Base-by-base conservation (phyloP, 352 stramenopile genomes). In the Pythium phragmitis region DNA sequence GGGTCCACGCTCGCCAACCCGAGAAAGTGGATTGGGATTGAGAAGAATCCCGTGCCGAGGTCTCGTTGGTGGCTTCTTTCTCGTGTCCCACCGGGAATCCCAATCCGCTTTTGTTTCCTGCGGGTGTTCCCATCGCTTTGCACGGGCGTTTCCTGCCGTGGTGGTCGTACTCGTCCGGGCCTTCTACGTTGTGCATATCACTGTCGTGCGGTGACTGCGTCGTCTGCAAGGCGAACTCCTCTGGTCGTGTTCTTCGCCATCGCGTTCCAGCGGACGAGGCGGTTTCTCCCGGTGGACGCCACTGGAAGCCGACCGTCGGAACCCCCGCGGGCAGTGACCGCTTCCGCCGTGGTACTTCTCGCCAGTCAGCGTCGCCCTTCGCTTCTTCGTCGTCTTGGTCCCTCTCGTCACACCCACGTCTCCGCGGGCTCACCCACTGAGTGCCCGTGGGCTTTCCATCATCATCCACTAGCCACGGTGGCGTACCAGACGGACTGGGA, bases 91-190 rank as follows among this genome's bases (percentile, higher is more conserved):
- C 39, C 7, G 52, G 39, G n/a, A 19, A 21, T 12, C 7, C 48
- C 6, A 28, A 46, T 46, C 13, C 47, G 26, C 23, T 16, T 21
- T 4, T 2, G 26, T 28, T 41, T 37, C 16, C 21, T 26, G 19
- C 21, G 4, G 19, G n/a, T 23, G 28, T 4, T 11, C 12, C 53
- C 11, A 9, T 48, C 26, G 49, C 47, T 28, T 59, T 48, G 39
- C 58, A 53, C 47, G 67, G 41, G 3, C 59, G 65, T 28, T 68
- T 72, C 13, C 58, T 60, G n/a, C 45, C 51, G 6, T 34, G 48
- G 33, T 30, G 58, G 52, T 71, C n/a, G 1, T 57, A 36, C 3
- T 67, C 50, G 39, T 59, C 41, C 43, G 19, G 9, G 21, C 62
- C 62, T 33, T 64, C 47, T 13, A 21, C 30, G 12, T 57, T 17